Evolutionary conservation across 1,284 basidiomycete genomes (phyloP), one percentile per base, ranked within the genome.

Genomic region (Kwoniella shivajii): DNA sequence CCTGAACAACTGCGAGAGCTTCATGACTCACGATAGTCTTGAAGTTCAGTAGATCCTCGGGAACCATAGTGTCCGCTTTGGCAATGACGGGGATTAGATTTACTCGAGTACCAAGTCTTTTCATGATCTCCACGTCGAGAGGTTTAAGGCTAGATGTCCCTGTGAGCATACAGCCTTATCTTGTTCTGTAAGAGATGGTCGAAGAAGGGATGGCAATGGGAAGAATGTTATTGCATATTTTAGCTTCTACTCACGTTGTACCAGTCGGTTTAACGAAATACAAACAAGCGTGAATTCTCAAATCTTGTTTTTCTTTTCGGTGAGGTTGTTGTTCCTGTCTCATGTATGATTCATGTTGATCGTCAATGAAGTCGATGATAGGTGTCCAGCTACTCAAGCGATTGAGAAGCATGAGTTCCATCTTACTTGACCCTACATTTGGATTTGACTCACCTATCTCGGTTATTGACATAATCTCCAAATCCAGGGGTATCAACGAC

Each of bases 261-360:
- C 95, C 95, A 0, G 93, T 95, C 4, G 96, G 89, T 54, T 94
- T 83, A 78, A 99, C 91, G 78, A 99, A 99, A 82, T 96, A 99
- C 65, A 99, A 79, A 79, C 96, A 99, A 1, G 94, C 93, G 74
- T 99, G 95, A 9, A 99, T 94, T 49, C 95, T 83, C 66, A 97
- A 82, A 81, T 99, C 95, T 44, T 88, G 90, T 84, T 98, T 98
- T 69, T 95, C 90, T 60, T 80, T 82, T 58, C 96, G 84, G 80
- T 91, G 86, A 10, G 96, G 96, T 79, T 99, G 96, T 80, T 99
- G 96, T 80, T 99, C 95, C 80, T 99, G 95, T 57, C 95, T 86
- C 95, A 99, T 98, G 81, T 95, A 99, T 30, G 90, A 88, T 80
- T 99, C 96, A 78, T 99, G 95, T 82, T 99, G 95, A 83, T 99